Conservation (phyloP, 495 filamentous ascomycete species). For the Sabuloglossum arenarium region DNA sequence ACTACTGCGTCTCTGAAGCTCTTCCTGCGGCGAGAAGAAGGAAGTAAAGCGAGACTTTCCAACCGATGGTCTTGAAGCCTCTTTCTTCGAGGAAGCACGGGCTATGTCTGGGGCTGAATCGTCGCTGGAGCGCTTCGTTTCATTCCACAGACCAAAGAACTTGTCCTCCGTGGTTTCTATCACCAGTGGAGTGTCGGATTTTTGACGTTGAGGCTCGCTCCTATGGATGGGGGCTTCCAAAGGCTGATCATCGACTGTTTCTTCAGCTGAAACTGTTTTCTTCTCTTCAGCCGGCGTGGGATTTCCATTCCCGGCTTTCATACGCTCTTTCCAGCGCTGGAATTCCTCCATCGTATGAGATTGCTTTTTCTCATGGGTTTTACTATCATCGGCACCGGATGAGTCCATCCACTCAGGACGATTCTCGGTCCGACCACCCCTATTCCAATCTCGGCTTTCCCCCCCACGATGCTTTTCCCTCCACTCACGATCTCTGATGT, state of each 20-base stretch:
- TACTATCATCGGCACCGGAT: slow-evolving; percentile 7
- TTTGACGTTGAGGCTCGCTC: slow-evolving; percentile 11
- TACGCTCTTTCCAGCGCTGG: slow-evolving; percentile 80
- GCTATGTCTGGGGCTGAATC: slow-evolving; percentile 13
- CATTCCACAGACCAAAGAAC: slow-evolving; percentile 55
- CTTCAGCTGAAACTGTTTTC: slow-evolving; percentile 18
- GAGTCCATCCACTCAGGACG: slow-evolving; percentile 32
- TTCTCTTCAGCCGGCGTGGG: slow-evolving; percentile 25
- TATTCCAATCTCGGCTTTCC: slow-evolving; percentile 15
- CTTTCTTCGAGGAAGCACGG: slow-evolving; percentile 9
- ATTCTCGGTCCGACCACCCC: slow-evolving; percentile 25
- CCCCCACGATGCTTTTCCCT: slow-evolving; percentile 29
- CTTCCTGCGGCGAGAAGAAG: slow-evolving; percentile 49
- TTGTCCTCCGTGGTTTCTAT: slow-evolving; percentile 51
- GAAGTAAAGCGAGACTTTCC: slow-evolving; percentile 66
- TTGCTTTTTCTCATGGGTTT: slow-evolving; percentile 31
- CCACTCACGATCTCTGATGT: slow-evolving; percentile 61
- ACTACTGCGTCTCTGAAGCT: slow-evolving; percentile 10
- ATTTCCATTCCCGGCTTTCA: slow-evolving; percentile 43
- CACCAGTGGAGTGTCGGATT: slow-evolving; percentile 31
- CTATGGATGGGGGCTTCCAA: slow-evolving; percentile 20
- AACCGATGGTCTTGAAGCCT: slow-evolving; percentile 7
- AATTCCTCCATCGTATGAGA: slow-evolving; percentile 79
- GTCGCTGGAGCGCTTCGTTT: slow-evolving; percentile 20
- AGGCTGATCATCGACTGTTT: slow-evolving; percentile 6